These are phyloP conservation scores for Ailanthus altissimus DNA, from an alignment of 345 rosid genomes.

Conservation along the genomic window DNA sequence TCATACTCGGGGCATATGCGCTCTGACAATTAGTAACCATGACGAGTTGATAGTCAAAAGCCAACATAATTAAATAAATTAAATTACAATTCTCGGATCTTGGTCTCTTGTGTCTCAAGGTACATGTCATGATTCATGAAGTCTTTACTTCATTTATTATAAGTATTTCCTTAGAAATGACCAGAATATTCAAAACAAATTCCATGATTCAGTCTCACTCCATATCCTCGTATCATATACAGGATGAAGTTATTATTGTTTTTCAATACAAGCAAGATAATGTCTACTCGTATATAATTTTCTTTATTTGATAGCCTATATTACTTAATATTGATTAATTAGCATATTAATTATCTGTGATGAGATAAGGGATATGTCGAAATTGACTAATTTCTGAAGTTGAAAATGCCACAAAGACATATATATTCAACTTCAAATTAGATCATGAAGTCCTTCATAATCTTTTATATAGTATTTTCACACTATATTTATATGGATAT, in stretches of 20 bases:
- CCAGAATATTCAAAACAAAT: background rate
- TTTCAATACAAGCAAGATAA: background rate
- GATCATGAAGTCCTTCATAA: background rate
- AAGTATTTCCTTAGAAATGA: too few species aligned
- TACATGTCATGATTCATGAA: too few species aligned
- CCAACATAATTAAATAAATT: background rate
- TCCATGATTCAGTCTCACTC: background rate
- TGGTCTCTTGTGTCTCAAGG: background rate
- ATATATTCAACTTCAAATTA: background rate
- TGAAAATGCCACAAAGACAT: background rate
- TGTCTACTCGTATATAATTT: background rate
- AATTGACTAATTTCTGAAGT: background rate
- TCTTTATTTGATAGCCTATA: background rate
- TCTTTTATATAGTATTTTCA: too few species aligned
- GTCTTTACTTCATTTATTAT: too few species aligned
- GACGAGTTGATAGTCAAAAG: background rate
- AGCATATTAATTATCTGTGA: background rate
- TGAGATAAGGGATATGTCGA: background rate
- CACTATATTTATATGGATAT: background rate
- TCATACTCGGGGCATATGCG: background rate
- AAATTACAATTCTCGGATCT: background rate
- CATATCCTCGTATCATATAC: background rate
- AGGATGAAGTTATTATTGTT: background rate
- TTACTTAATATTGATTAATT: background rate
- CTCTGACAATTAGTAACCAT: background rate